These are phyloP conservation scores for Penicillium sp. DNA, from an alignment of 2,329 filamentous ascomycete species.

Conservation along the genomic window DNA sequence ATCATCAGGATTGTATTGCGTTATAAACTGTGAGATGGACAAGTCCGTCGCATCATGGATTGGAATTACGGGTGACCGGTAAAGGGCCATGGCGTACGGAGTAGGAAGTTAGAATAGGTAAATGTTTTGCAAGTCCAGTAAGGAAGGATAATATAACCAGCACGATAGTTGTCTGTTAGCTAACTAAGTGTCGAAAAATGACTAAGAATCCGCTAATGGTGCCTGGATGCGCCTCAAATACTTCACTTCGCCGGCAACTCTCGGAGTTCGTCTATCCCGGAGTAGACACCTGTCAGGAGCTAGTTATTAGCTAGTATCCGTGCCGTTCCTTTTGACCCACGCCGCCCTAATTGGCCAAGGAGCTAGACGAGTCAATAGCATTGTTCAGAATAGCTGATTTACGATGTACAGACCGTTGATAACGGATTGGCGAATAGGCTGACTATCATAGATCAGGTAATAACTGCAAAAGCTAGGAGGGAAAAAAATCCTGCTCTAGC, in stretches of 20 bases:
- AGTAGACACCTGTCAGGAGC: not conserved
- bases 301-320: not conserved
- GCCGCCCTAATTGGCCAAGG: not conserved
- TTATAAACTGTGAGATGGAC: conserved; percentile 27
- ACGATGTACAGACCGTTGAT: no score
- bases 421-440: not conserved
- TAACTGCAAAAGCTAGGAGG: not conserved
- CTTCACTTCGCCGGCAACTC: not conserved
- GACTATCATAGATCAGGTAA: not conserved
- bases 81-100: conserved; percentile 1
- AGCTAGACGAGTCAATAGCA: not conserved
- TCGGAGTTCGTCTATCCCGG: not conserved
- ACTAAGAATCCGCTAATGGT: not conserved
- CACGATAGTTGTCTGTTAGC: not conserved
- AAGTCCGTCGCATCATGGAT: conserved; percentile 14
- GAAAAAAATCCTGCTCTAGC: not conserved
- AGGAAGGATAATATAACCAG: not conserved
- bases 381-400: no score
- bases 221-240: not conserved
- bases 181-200: not conserved
- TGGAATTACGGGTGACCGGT: conserved; percentile 5
- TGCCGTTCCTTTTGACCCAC: not conserved
- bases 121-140: no score
- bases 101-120: not conserved
- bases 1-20: conserved; percentile 26